Conservation (phyloP, 2,329 filamentous ascomycete genomes). For the Fusarium sp. region DNA sequence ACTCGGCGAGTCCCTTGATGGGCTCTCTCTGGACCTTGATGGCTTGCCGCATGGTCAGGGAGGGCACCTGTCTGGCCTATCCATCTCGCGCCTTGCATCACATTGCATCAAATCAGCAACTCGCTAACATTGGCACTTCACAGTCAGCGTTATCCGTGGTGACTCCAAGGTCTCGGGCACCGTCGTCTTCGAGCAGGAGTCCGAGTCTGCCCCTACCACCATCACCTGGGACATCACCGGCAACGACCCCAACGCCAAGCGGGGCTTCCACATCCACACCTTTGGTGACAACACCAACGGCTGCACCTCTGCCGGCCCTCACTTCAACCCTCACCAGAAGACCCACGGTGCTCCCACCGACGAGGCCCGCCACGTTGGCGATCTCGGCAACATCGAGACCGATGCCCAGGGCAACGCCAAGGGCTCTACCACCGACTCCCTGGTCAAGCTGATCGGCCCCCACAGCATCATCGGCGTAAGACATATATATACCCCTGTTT, state of each 20-base stretch:
- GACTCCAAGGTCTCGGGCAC: slow-evolving; percentile 95
- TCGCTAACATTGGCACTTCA: slow-evolving; percentile 39
- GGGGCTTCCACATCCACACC: slow-evolving; percentile 98
- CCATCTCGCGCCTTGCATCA: not conserved
- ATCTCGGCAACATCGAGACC: slow-evolving; percentile 97
- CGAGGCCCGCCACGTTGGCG: slow-evolving; percentile 91
- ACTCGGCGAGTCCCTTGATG: slow-evolving; percentile 50
- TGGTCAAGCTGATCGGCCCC: slow-evolving; percentile 95
- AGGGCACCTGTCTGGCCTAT: not conserved
- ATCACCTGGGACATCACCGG: slow-evolving; percentile 93
- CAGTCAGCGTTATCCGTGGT: slow-evolving; percentile 97
- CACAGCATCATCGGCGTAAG: slow-evolving; percentile 93
- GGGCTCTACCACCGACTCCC: slow-evolving; percentile 82
- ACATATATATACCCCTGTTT: slow-evolving; percentile 18
- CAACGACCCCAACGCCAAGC: slow-evolving; percentile 94
- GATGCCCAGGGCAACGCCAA: slow-evolving; percentile 91
- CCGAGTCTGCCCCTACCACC: slow-evolving; percentile 84
- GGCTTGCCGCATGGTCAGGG: slow-evolving; percentile 1
- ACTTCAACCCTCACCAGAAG: slow-evolving; percentile 98
- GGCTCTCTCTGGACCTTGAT: slow-evolving; percentile 20
- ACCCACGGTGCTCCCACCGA: slow-evolving; percentile 89
- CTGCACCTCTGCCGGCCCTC: slow-evolving; percentile 97
- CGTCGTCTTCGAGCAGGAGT: slow-evolving; percentile 93
- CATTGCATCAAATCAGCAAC: not conserved
- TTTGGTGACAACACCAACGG: slow-evolving; percentile 99